phyloP scores from a whole-genome alignment of 140 eudicot species.

The Senecio squalidus region DNA sequence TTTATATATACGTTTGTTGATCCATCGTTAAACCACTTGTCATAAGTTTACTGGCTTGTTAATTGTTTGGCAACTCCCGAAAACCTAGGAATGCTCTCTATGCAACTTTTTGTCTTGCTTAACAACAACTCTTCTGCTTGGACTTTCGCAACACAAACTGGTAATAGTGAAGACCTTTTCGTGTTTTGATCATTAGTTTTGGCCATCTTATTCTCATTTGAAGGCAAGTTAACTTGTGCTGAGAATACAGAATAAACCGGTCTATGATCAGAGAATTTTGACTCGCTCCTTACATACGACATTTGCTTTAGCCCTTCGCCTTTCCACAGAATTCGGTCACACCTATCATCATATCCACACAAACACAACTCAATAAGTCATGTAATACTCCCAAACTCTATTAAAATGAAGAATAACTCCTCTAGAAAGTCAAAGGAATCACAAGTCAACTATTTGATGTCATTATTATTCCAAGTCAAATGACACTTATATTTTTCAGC shows the following conservation, averaged over 20 bases:
- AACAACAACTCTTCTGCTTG: conserved; percentile 41
- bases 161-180: conserved; percentile 13
- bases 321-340: conserved; percentile 89
- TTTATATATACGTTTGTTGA: conserved; percentile 6
- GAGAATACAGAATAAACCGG: conserved; percentile 74
- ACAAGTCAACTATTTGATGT: conserved; percentile 24
- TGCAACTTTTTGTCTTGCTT: conserved; percentile 35
- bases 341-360: conserved; percentile 42
- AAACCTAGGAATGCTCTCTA: conserved; percentile 42
- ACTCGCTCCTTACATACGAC: conserved; percentile 63
- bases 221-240: conserved; percentile 30
- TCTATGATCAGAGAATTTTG: conserved; percentile 78
- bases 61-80: conserved; percentile 15
- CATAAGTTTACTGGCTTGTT: conserved; percentile 12
- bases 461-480: conserved; percentile 17
- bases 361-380: background rate
- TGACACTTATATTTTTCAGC: conserved; percentile 19
- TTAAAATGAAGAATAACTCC: background rate
- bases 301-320: conserved; percentile 80
- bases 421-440: conserved; percentile 4
- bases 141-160: conserved; percentile 24
- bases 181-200: conserved; percentile 11
- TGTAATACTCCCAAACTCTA: background rate
- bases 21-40: background rate
- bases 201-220: background rate